Evolutionary conservation across 2,329 filamentous ascomycete species (phyloP), one percentile per base, ranked within the genome.

Genomic region (Colletotrichum gigasporum): DNA sequence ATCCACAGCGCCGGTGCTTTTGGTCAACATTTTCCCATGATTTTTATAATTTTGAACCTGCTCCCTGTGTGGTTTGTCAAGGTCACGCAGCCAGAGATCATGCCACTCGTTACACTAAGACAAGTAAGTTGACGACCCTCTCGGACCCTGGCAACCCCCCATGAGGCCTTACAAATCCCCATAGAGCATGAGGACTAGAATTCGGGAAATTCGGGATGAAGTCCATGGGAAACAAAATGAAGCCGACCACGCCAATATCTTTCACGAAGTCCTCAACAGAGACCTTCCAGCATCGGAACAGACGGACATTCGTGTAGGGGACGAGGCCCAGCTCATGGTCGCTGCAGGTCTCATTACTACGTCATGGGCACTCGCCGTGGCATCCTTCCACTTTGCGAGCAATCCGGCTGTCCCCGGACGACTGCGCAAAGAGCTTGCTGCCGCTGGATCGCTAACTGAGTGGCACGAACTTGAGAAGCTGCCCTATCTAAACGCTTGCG

Each of bases 281-380:
- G 65, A 67, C 24, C 72, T 82, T 0, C 75, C 78, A 3, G 41
- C 67, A 1, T 24, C 68, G 3, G 79, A 80, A 39, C 80, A 79
- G 64, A 67, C 70, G 0, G 18, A 69, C 1, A 24, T 47, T 2
- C 71, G 79, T 1, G 67, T 82, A 7, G 67, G 67, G 6, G 69
- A 74, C 9, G 80, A 82, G 26, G 74, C 70, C 11, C 45, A 69
- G 14, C 65, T 71, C 1, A 51, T 79, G 1, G 69, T 76, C 9
- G 71, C 69, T 2, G 80, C 78, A 2, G 80, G 77, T 3, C 77
- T 76, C 7, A 73, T 78, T 39, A 82, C 80, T 0, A 76, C 74
- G 0, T 71, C 73, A 11, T 73, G 72, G 68, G 71, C 75, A 0
- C 69, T 83, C n/a, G 65, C 73, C 2, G 63, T 78, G 8, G 68